A percentile compares a stretch with the other conserved stretches of the same genome.
Conservation (phyloP, 140 eudicot genomes). For the Anethum foeniculum region DNA sequence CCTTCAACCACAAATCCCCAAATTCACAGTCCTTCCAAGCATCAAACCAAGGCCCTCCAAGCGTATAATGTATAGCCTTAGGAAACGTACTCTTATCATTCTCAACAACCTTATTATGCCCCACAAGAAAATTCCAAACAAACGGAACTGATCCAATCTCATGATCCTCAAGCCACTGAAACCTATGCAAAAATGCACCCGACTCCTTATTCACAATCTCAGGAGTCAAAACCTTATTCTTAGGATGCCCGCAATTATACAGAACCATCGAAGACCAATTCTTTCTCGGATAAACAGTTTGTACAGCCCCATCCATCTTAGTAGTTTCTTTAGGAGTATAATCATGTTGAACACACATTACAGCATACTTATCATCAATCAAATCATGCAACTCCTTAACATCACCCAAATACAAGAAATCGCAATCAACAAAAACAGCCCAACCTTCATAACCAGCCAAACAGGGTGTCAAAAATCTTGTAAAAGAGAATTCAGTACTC, state of each 20-base stretch:
- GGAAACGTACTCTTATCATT: slow-evolving; percentile 48
- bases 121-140: slow-evolving; percentile 90
- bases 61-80: slow-evolving; percentile 79
- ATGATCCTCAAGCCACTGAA: slow-evolving; percentile 75
- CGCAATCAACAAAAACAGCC: slow-evolving; percentile 91
- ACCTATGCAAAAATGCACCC: slow-evolving; percentile 82
- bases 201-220: slow-evolving; percentile 60
- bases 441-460: slow-evolving; percentile 71
- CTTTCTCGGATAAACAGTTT: slow-evolving; percentile 71
- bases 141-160: slow-evolving; percentile 78
- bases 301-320: slow-evolving; percentile 94
- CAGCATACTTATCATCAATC: slow-evolving; percentile 64
- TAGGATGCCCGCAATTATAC: slow-evolving; percentile 79
- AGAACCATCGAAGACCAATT: slow-evolving; percentile 96
- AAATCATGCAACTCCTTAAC: slow-evolving; percentile 48
- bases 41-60: slow-evolving; percentile 97
- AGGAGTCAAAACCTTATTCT: slow-evolving; percentile 56
- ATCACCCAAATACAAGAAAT: slow-evolving; percentile 66
- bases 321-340: slow-evolving; percentile 70
- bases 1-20: slow-evolving; percentile 78
- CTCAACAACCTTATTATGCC: slow-evolving; percentile 66
- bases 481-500: slow-evolving; percentile 82
- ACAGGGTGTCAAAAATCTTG: slow-evolving; percentile 61
- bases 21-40: slow-evolving; percentile 88
- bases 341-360: slow-evolving; percentile 95